These are phyloP conservation scores for Mycena galericulata DNA, from an alignment of 768 basidiomycete species.

Conservation along the genomic window DNA sequence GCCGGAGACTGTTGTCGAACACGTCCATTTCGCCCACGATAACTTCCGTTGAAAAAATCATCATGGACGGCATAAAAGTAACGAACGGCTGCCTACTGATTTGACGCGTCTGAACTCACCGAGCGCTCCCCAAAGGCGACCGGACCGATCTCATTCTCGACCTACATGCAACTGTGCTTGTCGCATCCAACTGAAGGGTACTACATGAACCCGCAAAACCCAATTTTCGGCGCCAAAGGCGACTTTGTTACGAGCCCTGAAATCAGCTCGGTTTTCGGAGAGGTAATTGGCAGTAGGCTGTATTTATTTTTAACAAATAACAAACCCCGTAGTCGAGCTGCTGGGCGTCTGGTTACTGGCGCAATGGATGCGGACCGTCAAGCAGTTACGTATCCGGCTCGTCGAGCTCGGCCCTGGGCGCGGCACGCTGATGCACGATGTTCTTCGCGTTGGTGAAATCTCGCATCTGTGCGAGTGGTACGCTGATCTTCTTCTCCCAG, in stretches of 20 bases:
- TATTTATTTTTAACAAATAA: conserved; percentile 49
- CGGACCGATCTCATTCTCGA: conserved; percentile 89
- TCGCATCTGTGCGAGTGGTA: not conserved
- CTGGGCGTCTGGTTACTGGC: conserved; percentile 88
- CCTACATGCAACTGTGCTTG: conserved; percentile 93
- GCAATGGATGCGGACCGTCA: conserved; percentile 73
- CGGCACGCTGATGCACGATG: conserved; percentile 92
- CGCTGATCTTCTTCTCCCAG: conserved; percentile 44
- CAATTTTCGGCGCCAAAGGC: conserved; percentile 87
- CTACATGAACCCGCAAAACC: conserved; percentile 81
- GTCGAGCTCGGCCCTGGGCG: conserved; percentile 95
- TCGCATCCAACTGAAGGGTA: conserved; percentile 93
- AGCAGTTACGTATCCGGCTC: conserved; percentile 67
- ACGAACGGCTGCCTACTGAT: not conserved
- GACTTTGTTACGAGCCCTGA: conserved; percentile 98
- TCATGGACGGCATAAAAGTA: conserved; percentile 34
- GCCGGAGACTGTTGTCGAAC: not conserved
- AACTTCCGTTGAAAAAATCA: conserved; percentile 30
- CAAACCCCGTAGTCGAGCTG: conserved; percentile 66
- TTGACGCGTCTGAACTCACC: conserved; percentile 18
- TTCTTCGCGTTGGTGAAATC: conserved; percentile 75
- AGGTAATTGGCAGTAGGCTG: conserved; percentile 66
- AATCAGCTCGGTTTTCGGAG: conserved; percentile 96
- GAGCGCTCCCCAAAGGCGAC: conserved; percentile 69
- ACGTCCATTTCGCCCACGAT: conserved; percentile 3